Base-by-base conservation (phyloP, 441 rosid genomes). In the Codiaeum variegatum region DNA sequence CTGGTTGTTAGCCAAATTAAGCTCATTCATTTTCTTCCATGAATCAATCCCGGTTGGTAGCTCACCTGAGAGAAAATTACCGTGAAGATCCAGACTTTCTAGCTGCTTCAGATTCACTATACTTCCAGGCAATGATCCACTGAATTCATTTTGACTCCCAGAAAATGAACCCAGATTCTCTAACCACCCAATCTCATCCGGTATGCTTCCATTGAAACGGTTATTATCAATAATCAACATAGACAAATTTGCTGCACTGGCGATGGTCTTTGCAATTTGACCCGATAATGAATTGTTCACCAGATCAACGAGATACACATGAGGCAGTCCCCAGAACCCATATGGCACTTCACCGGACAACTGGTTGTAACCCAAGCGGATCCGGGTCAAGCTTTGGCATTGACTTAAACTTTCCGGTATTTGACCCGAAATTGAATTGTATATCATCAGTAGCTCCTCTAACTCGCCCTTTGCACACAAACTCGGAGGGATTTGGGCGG, bases 281-380 rank as follows among this genome's bases (percentile, higher is more conserved):
- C 99, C 99, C 1, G 97, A 85, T 4, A 95, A 80, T 23, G 86
- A 84, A 76, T 93, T 93, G 56, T 82, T 81, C 6, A 61, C 73
- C 0, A 93, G 90, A 73, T 91, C 97, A 47, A 93, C 85, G 77
- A 95, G 82, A 68, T 79, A 84, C 5, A 91, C 95, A 28, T 77
- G 92, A 31, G 99, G 96, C 75, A 95, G 73, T 6, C 98, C 98
- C 99, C 98, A 95, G 65, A 95, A 80, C 7, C 89, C 87, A 6
- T 74, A 16, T 5, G 99, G 96, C 61, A 95, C 85, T 59, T 75
- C 82, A 11, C 98, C 99, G n/a, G 94, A 83, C n/a, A 95, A 82
- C 61, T 46, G 79, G 83, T 95, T 95, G 69, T 76, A 74, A 0
- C 91, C 85, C 51, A 95, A 72, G 61, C 99, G 88, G 55, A 95